Evolutionary conservation across 1,284 basidiomycete genomes (phyloP), one percentile per base, ranked within the genome.

Genomic region (Apiotrichum domesticum): DNA sequence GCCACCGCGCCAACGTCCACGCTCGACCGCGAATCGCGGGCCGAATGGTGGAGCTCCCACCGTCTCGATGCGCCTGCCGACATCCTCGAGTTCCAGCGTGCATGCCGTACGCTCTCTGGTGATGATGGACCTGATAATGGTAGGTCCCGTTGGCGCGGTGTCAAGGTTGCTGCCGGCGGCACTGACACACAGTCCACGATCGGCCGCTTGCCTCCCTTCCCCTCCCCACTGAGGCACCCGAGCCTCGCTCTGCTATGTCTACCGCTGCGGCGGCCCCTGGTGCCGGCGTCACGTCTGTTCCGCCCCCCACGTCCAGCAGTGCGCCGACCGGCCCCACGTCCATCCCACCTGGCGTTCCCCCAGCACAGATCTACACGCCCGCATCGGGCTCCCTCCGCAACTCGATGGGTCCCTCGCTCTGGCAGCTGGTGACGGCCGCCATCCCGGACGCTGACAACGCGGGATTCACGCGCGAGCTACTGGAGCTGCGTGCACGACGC

Each of bases 391-490:
- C 39, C 13, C 52, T 46, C 21, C 53, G 57, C 14, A 59, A 59
- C 39, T 52, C 58, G 21, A 56, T 59, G 54, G 54, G 58, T 5
- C 58, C 54, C 8, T 52, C 50, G 15, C 52, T 59, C 15, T 59
- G 58, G 58, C 54, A 59, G 47, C 58, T 59, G 14, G 58, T 59
- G 5, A 46, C 58, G 2, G 58, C 58, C 1, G 58, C 58, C 6
- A 59, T 59, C 10, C 58, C 58, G 0, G 58, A 59, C 40, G 54
- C 55, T 11, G 42, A 52, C 39, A 34, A 15, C 21, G 47, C 47
- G 9, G 47, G 47, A 35, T 49, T 49, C 35, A 34, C 47, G 35
- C 47, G 47, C 47, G 47, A 49, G 35, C 35, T 49, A 21, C 47
- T n/a, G 1, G 47, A 49, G 10, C 47, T 39, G 9, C 47, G 47